Evolutionary conservation across 2,329 filamentous ascomycete genomes (phyloP).

Genomic region (Colletotrichum chrysophilum): DNA sequence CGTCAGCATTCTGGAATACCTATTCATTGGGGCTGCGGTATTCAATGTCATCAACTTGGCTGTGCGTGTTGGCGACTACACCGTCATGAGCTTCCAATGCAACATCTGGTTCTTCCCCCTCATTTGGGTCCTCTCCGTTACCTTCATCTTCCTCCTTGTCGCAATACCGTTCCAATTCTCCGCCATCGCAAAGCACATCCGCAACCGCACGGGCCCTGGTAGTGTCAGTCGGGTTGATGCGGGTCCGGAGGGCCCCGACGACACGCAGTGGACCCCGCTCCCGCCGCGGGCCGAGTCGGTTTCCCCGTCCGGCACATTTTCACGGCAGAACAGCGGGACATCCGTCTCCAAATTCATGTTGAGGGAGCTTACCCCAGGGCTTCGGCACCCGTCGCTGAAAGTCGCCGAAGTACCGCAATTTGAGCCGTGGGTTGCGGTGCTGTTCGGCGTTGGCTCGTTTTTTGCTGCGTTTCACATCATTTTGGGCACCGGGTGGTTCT

Average conservation of each 20-base stretch:
- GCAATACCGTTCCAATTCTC: background rate
- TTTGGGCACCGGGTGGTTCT: background rate
- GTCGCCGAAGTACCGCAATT: background rate
- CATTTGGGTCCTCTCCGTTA: background rate
- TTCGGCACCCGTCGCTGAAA: background rate
- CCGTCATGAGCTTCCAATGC: background rate
- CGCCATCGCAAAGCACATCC: background rate
- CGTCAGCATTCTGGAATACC: background rate
- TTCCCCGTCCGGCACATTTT: background rate
- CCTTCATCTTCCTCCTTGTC: background rate
- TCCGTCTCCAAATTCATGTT: background rate
- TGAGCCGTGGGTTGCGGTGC: background rate
- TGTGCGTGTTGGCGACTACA: background rate
- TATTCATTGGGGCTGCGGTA: background rate
- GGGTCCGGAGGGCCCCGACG: background rate
- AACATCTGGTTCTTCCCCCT: background rate
- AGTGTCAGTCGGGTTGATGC: background rate
- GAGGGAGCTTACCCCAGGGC: background rate
- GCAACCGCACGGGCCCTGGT: background rate
- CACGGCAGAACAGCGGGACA: background rate
- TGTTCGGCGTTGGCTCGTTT: background rate
- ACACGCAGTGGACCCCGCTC: background rate
- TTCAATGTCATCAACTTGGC: background rate
- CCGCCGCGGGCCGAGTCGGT: background rate
- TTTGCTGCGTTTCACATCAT: background rate